phyloP scores from a whole-genome alignment of 2,329 filamentous ascomycete genomes.

The Magnaporthales sp. region DNA sequence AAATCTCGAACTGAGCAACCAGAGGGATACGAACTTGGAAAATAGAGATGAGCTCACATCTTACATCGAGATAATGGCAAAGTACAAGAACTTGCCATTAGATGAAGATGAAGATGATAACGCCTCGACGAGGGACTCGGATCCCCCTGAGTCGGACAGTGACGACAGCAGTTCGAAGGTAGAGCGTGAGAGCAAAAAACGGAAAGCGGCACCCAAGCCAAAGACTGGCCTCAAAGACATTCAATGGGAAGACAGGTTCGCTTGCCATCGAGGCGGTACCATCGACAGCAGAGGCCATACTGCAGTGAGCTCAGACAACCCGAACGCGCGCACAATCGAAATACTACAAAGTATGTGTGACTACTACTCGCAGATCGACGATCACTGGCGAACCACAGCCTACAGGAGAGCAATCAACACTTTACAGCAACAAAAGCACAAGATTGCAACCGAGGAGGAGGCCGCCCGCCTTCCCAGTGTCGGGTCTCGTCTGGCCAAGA shows the following conservation, averaged over 20 bases:
- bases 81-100: constrained; percentile 49
- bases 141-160: constrained; percentile 9
- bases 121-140: constrained; percentile 14
- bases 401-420: constrained; percentile 74
- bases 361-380: constrained; percentile 66
- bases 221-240: constrained; percentile 19
- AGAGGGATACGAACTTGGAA: neutral
- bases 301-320: constrained; percentile 38
- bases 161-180: constrained; percentile 16
- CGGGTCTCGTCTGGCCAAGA: constrained; percentile 64
- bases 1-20: no score
- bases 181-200: constrained; percentile 16
- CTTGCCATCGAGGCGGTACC: constrained; percentile 44
- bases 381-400: constrained; percentile 66
- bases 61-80: constrained; percentile 54
- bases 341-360: constrained; percentile 70
- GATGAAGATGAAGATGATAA: constrained; percentile 41
- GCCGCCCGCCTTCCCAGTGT: constrained; percentile 61
- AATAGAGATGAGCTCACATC: constrained; percentile 50
- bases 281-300: constrained; percentile 19
- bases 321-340: constrained; percentile 68
- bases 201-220: constrained; percentile 7
- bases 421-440: constrained; percentile 54
- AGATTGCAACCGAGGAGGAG: constrained; percentile 60
- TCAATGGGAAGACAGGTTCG: constrained; percentile 39